A percentile compares a stretch with the other conserved stretches of the same genome.
These are phyloP conservation scores for Ganoderma multipileum DNA, from an alignment of 1,284 basidiomycete species.

Conservation along the genomic window DNA sequence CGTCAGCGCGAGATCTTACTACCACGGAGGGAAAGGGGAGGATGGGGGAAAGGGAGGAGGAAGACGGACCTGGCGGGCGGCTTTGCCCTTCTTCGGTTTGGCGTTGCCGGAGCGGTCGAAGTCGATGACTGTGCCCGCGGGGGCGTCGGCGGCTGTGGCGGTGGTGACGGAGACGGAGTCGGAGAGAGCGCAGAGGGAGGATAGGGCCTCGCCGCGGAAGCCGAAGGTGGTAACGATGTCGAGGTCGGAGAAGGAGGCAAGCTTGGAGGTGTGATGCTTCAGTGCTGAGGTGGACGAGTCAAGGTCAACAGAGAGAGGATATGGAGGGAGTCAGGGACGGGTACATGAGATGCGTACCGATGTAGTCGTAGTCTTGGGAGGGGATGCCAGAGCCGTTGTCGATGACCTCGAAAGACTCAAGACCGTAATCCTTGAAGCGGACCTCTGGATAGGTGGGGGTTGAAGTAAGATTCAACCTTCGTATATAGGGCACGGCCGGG, in stretches of 20 bases:
- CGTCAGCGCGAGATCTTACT: neutral
- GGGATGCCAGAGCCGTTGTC: constrained; percentile 94
- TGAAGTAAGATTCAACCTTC: neutral
- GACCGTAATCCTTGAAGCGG: constrained; percentile 88
- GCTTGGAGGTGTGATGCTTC: constrained; percentile 96
- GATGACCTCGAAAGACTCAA: constrained; percentile 87
- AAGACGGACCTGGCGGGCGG: constrained; percentile 74
- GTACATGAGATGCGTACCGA: constrained; percentile 61
- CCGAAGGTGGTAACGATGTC: constrained; percentile 86
- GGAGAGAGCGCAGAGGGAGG: constrained; percentile 89
- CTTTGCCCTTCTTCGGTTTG: constrained; percentile 54
- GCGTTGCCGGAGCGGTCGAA: constrained; percentile 73
- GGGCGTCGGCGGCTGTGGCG: constrained; percentile 71
- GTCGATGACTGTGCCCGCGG: constrained; percentile 81
- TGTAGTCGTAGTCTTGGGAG: constrained; percentile 75
- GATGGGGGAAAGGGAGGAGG: neutral
- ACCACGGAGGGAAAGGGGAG: neutral
- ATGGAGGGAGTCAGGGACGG: neutral
- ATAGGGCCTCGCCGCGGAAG: constrained; percentile 95
- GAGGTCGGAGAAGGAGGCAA: constrained; percentile 81
- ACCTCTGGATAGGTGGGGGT: constrained; percentile 66
- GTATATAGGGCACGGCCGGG: neutral
- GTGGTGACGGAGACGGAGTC: constrained; percentile 78
- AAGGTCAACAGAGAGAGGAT: neutral
- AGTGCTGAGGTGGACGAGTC: constrained; percentile 41